These are phyloP conservation scores for Xylaria intraflava DNA, from an alignment of 495 filamentous ascomycete species.

Conservation along the genomic window DNA sequence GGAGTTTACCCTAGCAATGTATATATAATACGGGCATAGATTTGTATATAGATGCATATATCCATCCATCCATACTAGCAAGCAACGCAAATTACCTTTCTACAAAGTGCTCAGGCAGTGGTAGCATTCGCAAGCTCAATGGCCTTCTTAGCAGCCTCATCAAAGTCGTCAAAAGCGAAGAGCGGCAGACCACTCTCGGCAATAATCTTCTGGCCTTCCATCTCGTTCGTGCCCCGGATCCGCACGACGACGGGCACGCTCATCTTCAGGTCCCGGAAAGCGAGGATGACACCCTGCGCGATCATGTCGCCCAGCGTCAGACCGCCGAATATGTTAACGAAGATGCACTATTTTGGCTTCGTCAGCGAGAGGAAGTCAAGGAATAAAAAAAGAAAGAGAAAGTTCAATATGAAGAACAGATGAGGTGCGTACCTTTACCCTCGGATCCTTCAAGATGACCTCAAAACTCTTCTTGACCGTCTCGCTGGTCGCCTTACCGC, in stretches of 20 bases:
- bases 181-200: conserved; percentile 65
- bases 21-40: no score
- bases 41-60: background rate
- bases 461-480: conserved; percentile 74
- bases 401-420: background rate
- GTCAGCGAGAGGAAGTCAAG: background rate
- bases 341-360: conserved; percentile 39
- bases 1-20: no score
- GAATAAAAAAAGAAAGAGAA: background rate
- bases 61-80: no score
- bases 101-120: background rate
- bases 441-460: conserved; percentile 60
- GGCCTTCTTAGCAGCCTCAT: conserved; percentile 68
- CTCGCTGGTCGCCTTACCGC: conserved; percentile 81
- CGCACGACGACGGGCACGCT: conserved; percentile 75
- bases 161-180: conserved; percentile 75
- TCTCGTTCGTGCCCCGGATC: conserved; percentile 77
- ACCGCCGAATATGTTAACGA: conserved; percentile 91
- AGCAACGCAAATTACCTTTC: no score
- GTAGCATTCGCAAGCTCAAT: conserved; percentile 53
- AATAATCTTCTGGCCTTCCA: conserved; percentile 69
- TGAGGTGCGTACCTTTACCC: conserved; percentile 49
- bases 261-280: conserved; percentile 66
- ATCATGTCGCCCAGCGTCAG: conserved; percentile 86
- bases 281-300: conserved; percentile 70